Percentiles rank a stretch among this genome's conserved stretches.
Conservation (phyloP, 306 rosid genomes). For the Pyrus betulifolia region DNA sequence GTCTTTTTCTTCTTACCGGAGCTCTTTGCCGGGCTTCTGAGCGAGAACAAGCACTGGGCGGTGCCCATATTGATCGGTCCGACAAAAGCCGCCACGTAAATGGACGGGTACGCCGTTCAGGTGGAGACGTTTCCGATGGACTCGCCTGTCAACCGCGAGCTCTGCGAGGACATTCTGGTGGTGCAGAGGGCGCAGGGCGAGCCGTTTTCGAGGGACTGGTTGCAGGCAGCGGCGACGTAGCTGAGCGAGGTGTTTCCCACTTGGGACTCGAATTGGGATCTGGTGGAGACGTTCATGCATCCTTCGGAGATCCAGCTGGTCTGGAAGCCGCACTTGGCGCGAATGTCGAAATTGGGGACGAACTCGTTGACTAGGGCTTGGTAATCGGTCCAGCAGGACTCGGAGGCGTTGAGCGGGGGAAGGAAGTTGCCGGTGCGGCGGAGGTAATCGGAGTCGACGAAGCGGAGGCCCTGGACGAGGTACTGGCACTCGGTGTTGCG, state of each 20-base stretch:
- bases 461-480: slow-evolving; percentile 54
- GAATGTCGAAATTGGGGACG: slow-evolving; percentile 27
- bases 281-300: slow-evolving; percentile 66
- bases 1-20: slow-evolving; percentile 20
- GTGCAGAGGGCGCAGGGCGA: slow-evolving; percentile 72
- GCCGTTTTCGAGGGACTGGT: slow-evolving; percentile 38
- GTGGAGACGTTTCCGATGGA: slow-evolving; percentile 49
- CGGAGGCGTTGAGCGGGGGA: slow-evolving; percentile 37
- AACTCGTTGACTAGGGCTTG: slow-evolving; percentile 7
- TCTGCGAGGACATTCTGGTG: slow-evolving; percentile 28
- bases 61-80: slow-evolving; percentile 50
- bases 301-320: slow-evolving; percentile 58
- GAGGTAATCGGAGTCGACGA: slow-evolving; percentile 58
- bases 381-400: slow-evolving; percentile 42
- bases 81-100: slow-evolving; percentile 64
- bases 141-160: slow-evolving; percentile 29
- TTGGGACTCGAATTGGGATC: slow-evolving; percentile 21
- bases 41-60: slow-evolving; percentile 49
- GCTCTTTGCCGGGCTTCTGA: slow-evolving; percentile 10
- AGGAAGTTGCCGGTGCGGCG: slow-evolving; percentile 39
- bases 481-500: slow-evolving; percentile 31
- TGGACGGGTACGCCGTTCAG: slow-evolving; percentile 40
- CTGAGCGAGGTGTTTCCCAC: background rate
- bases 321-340: slow-evolving; percentile 36
- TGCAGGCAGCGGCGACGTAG: slow-evolving; percentile 25